Conservation (phyloP, 2,329 filamentous ascomycete genomes). For the Aspergillus udagawae region DNA sequence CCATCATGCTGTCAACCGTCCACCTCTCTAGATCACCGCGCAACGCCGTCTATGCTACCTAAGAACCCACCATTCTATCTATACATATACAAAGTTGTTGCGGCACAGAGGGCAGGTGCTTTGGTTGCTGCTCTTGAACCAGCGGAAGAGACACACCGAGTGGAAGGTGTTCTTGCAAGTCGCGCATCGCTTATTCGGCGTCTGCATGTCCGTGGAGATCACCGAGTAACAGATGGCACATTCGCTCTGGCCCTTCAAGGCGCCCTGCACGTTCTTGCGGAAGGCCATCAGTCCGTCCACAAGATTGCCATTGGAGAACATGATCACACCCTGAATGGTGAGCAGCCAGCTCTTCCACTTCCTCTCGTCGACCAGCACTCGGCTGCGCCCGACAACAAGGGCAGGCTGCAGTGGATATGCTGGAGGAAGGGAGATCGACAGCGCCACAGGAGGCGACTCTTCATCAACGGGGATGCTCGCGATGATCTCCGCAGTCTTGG, state of each 20-base stretch:
- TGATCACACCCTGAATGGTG: constrained; percentile 86
- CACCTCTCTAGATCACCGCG: neutral
- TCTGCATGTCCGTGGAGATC: constrained; percentile 79
- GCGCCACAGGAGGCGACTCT: constrained; percentile 71
- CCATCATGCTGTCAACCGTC: neutral
- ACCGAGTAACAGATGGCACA: constrained; percentile 97
- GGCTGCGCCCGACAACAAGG: constrained; percentile 69
- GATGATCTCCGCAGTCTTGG: constrained; percentile 68
- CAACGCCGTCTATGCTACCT: constrained; percentile 6
- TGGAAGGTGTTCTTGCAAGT: constrained; percentile 97
- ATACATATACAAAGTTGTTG: constrained; percentile 70
- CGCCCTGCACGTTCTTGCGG: constrained; percentile 79
- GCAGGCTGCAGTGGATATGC: constrained; percentile 81
- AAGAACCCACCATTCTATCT: constrained; percentile 12
- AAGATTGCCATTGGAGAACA: constrained; percentile 83
- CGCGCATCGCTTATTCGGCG: constrained; percentile 84
- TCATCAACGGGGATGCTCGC: constrained; percentile 88
- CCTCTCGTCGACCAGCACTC: constrained; percentile 82
- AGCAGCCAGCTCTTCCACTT: constrained; percentile 92
- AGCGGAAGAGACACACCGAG: constrained; percentile 83
- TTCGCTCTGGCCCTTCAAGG: constrained; percentile 87
- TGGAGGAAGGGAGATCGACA: constrained; percentile 74
- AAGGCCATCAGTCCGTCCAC: constrained; percentile 84
- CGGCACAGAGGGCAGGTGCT: constrained; percentile 90
- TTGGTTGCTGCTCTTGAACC: constrained; percentile 92